Conservation (phyloP, 805 yeast genomes). For the Tetrapisispora arboricola region DNA sequence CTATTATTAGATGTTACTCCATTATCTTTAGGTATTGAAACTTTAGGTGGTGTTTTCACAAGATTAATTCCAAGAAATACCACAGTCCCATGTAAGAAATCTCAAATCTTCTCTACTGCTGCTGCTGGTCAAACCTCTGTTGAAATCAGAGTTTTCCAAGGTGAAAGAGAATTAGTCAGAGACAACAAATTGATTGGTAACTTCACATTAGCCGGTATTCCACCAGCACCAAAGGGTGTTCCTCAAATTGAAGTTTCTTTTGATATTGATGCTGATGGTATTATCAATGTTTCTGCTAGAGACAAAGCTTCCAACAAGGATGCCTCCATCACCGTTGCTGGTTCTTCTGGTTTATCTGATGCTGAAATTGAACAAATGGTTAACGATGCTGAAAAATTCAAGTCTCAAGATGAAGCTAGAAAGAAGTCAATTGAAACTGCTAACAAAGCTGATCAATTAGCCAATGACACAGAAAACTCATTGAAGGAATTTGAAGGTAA, state of each 20-base stretch:
- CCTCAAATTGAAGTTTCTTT: conserved; percentile 72
- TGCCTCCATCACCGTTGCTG: conserved; percentile 92
- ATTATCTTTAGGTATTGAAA: conserved; percentile 74
- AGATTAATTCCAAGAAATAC: conserved; percentile 71
- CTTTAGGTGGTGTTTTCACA: conserved; percentile 75
- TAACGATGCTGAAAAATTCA: conserved; percentile 79
- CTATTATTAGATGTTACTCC: conserved; percentile 76
- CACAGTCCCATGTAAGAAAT: conserved; percentile 65
- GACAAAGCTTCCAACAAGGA: conserved; percentile 92
- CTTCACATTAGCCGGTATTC: conserved; percentile 64
- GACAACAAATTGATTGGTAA: conserved; percentile 72
- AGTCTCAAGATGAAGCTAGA: conserved; percentile 79
- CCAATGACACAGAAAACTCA: conserved; percentile 84
- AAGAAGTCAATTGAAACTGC: conserved; percentile 75
- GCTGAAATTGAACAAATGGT: conserved; percentile 87
- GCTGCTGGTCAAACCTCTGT: conserved; percentile 82
- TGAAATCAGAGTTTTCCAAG: conserved; percentile 68
- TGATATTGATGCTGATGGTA: conserved; percentile 76
- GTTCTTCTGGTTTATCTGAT: conserved; percentile 87
- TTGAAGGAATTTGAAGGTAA: conserved; percentile 61
- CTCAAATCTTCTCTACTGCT: conserved; percentile 68
- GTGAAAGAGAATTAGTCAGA: conserved; percentile 68
- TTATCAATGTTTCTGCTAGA: conserved; percentile 71
- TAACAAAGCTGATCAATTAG: conserved; percentile 64
- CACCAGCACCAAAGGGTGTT: conserved; percentile 66